Evolutionary conservation across 2,329 filamentous ascomycete species (phyloP).

Genomic region (Dactylellina leptospora): DNA sequence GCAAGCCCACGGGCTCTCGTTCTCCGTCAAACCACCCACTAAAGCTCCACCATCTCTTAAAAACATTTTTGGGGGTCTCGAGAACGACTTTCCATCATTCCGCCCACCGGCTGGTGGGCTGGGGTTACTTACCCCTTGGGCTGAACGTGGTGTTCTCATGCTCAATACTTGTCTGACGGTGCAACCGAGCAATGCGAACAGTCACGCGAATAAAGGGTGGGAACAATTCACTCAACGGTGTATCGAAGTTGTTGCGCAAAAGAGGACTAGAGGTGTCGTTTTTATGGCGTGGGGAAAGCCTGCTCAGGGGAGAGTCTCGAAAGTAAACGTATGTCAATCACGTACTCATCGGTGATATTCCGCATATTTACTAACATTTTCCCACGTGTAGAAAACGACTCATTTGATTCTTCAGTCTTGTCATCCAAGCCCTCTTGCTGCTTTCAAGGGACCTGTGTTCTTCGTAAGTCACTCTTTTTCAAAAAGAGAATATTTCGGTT

Average conservation of each 20-base stretch:
- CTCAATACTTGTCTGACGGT: conserved; percentile 96
- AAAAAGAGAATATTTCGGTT: not conserved
- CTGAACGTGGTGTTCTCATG: conserved; percentile 88
- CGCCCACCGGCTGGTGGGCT: conserved; percentile 76
- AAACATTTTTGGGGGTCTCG: conserved; percentile 91
- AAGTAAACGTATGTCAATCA: conserved; percentile 67
- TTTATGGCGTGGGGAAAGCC: conserved; percentile 94
- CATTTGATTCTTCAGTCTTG: conserved; percentile 87
- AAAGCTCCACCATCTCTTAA: conserved; percentile 85
- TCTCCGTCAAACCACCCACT: conserved; percentile 90
- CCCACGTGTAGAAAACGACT: conserved; percentile 62
- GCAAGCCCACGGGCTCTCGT: conserved; percentile 95
- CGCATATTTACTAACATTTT: not conserved
- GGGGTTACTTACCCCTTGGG: conserved; percentile 91
- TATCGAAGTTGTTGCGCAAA: conserved; percentile 83
- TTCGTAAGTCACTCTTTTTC: conserved; percentile 69
- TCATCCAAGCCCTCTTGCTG: conserved; percentile 93
- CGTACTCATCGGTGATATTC: not conserved
- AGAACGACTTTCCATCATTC: conserved; percentile 87
- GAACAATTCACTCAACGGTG: conserved; percentile 90
- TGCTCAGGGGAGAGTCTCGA: conserved; percentile 79
- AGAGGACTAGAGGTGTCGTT: conserved; percentile 81
- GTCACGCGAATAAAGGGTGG: conserved; percentile 87
- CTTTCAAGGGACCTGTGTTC: conserved; percentile 68
- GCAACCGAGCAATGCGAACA: conserved; percentile 85